Evolutionary conservation across 352 stramenopile species (phyloP).

Genomic region (Blastocystis sp.): DNA sequence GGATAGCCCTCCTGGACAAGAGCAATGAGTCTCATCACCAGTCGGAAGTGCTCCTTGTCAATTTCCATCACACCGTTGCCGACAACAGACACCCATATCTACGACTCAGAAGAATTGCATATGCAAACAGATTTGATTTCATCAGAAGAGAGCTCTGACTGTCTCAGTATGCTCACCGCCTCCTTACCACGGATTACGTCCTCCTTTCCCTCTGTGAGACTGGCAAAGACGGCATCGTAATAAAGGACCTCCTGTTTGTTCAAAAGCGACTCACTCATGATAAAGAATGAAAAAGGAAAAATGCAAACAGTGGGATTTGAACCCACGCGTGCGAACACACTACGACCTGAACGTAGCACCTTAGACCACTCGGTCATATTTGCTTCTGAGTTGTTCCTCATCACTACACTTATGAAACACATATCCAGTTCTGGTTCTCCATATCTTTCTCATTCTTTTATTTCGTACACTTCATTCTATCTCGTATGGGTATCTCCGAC

Average conservation of each 20-base stretch:
- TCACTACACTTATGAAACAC: background rate
- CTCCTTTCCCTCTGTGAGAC: background rate
- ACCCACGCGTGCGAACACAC: slow-evolving; percentile 61
- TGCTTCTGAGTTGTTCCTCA: background rate
- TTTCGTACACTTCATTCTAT: too few relatives aligned
- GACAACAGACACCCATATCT: slow-evolving; percentile 50
- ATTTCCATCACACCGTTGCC: background rate
- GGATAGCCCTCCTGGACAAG: slow-evolving; percentile 48
- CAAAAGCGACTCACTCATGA: slow-evolving; percentile 2
- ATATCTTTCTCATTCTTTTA: too few relatives aligned
- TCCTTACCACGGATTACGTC: slow-evolving; percentile 23
- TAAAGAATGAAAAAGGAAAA: background rate
- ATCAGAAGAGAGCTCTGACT: background rate
- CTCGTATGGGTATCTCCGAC: too few relatives aligned
- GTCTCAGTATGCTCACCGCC: slow-evolving; percentile 16
- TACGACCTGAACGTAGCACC: slow-evolving; percentile 63
- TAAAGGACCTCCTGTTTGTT: slow-evolving; percentile 55
- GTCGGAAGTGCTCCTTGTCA: slow-evolving; percentile 18
- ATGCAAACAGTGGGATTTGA: slow-evolving; percentile 7
- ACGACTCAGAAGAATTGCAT: background rate
- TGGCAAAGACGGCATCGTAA: slow-evolving; percentile 59
- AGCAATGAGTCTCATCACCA: slow-evolving; percentile 15
- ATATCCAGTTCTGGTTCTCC: too few relatives aligned
- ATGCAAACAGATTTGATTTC: slow-evolving; percentile 21
- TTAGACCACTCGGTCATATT: slow-evolving; percentile 54